Base-by-base conservation (phyloP, 2,329 filamentous ascomycete species). In the Coleophoma crateriformis region DNA sequence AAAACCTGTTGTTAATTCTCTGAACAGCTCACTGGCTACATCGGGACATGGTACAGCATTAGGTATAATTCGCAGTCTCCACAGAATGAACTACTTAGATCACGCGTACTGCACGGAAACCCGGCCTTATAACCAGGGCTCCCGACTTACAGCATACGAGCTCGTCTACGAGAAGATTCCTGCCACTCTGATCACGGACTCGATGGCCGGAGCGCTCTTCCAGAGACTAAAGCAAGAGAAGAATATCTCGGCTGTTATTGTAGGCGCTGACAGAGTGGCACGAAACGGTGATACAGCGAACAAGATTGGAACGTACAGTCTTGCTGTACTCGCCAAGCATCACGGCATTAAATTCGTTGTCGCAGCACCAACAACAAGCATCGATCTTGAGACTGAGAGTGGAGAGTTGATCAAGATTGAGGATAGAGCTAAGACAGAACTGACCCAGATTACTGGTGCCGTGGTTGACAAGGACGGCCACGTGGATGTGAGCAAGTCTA, bases 251-350 rank as follows among this genome's bases (percentile, higher is more conserved):
- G 92, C 90, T 6, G 88, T 99, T 46, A 85, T 99, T 32, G 94
- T 99, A 0, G 94, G 94, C 27, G 94, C 94, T 3, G 94, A 99
- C 67, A 83, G 94, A 50, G 94, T 99, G 13, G 94, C 92, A 33
- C 88, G 90, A 46, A 99, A 99, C 62, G 94, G 94, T 32, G 94
- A 99, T 70, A 97, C 94, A 0, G 94, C 94, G 49, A 99, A 99
- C 74, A 99, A 99, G 74, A 95, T 99, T 54, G 94, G 94, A 46
- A 99, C 94, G 0, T 97, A 99, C 67, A 80, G 85, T 48, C 78
- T 99, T 4, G 90, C 94, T 3, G 90, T 97, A n/a, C 77, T 96
- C 32, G 94, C 94, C 19, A 84, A 79, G 57, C 76, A 91, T 62
- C 94, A 99, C 62, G 88, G 88, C 15, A 79, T 97, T 62, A 95